Evolutionary conservation across 805 yeast species (phyloP).

Genomic region (Ogataea methylovora): DNA sequence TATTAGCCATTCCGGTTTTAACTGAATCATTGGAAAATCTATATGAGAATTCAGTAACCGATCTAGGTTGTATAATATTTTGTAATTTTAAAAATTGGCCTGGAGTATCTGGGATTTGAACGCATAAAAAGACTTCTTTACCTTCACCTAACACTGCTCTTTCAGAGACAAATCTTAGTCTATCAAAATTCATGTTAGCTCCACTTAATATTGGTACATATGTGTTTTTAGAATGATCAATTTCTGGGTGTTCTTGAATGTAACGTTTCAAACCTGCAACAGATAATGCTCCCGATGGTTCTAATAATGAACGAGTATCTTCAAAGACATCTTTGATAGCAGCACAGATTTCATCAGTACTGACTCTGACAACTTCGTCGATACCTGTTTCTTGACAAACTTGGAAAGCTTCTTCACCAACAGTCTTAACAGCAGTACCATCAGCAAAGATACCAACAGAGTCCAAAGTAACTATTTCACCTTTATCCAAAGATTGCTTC

Average conservation of each 20-base stretch:
- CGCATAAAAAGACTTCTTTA: slow-evolving; percentile 85
- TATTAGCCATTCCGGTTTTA: slow-evolving; percentile 49
- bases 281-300: slow-evolving; percentile 95
- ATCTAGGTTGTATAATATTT: slow-evolving; percentile 73
- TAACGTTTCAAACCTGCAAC: slow-evolving; percentile 93
- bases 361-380: slow-evolving; percentile 82
- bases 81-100: slow-evolving; percentile 83
- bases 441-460: slow-evolving; percentile 97
- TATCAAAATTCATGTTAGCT: slow-evolving; percentile 97
- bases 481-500: slow-evolving; percentile 54
- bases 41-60: slow-evolving; percentile 91
- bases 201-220: slow-evolving; percentile 88
- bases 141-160: slow-evolving; percentile 99
- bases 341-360: slow-evolving; percentile 90
- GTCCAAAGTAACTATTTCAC: slow-evolving; percentile 47
- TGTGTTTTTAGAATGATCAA: slow-evolving; percentile 60
- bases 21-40: slow-evolving; percentile 48
- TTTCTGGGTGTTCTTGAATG: slow-evolving; percentile 57
- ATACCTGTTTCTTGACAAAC: slow-evolving; percentile 61
- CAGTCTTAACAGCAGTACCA: slow-evolving; percentile 89
- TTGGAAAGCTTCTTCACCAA: slow-evolving; percentile 90
- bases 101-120: slow-evolving; percentile 86
- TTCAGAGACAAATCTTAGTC: slow-evolving; percentile 92
- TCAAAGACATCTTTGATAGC: slow-evolving; percentile 95
- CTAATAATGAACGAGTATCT: slow-evolving; percentile 89